These are phyloP conservation scores for Diaporthe ampelina DNA, from an alignment of 2,329 filamentous ascomycete genomes.

Conservation along the genomic window DNA sequence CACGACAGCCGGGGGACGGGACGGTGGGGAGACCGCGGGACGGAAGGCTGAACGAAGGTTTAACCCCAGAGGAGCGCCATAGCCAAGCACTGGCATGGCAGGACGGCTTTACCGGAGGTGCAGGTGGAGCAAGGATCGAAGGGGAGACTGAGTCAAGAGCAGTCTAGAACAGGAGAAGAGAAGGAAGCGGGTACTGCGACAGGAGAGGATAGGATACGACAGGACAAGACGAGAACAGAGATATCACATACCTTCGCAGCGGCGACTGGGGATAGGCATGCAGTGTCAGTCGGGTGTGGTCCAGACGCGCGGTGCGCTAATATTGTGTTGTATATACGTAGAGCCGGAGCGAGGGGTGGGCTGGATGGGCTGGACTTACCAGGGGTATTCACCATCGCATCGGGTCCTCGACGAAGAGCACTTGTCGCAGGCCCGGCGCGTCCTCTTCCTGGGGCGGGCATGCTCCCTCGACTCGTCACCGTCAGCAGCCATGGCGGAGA, in stretches of 20 bases:
- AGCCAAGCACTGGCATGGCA: conserved; percentile 1
- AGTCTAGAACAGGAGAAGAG: neutral
- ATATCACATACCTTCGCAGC: conserved; percentile 52
- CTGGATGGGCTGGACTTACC: conserved; percentile 49
- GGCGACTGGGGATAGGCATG: conserved; percentile 47
- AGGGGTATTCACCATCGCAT: conserved; percentile 58
- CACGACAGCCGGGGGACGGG: conserved; percentile 4
- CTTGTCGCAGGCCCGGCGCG: conserved; percentile 52
- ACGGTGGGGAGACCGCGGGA: neutral
- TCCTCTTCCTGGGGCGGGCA: conserved; percentile 45
- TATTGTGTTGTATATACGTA: neutral
- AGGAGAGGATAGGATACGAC: neutral
- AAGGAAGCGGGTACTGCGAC: neutral
- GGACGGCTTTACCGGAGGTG: neutral
- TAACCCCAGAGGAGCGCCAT: neutral
- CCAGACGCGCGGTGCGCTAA: neutral
- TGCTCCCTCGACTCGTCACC: conserved; percentile 51
- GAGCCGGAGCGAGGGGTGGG: too few relatives aligned
- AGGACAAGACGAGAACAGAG: neutral
- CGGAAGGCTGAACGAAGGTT: neutral
- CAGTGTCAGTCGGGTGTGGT: conserved; percentile 17
- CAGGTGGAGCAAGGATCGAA: neutral
- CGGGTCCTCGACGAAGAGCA: conserved; percentile 57
- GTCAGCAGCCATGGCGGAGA: conserved; percentile 7
- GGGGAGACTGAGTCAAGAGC: neutral